Evolutionary conservation across 441 rosid species (phyloP), one percentile per base, ranked within the genome.

Genomic region (Melastoma candidum): DNA sequence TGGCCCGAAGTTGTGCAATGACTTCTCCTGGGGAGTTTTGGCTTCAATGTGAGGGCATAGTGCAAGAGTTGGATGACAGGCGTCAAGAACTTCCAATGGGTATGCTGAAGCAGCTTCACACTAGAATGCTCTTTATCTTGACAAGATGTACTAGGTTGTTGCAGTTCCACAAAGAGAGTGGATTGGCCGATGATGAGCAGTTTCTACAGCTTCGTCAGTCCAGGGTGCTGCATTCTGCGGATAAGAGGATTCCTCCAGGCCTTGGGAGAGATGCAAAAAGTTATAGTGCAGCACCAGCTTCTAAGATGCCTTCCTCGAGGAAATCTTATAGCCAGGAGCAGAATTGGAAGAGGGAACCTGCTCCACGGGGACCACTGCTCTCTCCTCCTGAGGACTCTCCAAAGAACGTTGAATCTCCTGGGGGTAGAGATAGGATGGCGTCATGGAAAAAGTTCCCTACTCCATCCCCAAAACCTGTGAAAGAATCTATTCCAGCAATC

Each of bases 301-400:
- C 64, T 29, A 82, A 82, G 64, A 56, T 77, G 48, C 68, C 79
- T 58, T 76, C 84, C 41, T 65, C 73, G 14, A 80, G 84, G 78
- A 89, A 84, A 73, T 86, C 85, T 57, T 84, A 86, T 64, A 89
- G 99, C 70, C 99, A 89, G 63, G 97, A 89, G 77, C 97, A 86
- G 74, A 74, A 59, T 44, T 87, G 90, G 94, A 79, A 71, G 71
- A 81, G 72, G 59, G 93, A 77, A 27, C 62, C 65, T 47, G 27
- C 68, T 48, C 74, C 59, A 58, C 76, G 70, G 51, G 78, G 59
- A 60, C 66, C 46, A 59, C 68, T 70, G 47, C 70, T 62, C n/a
- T 60, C 76, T 62, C 64, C 74, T 45, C 57, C 65, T 58, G 77
- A 77, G 65, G 77, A 64, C 12, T 56, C 49, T 62, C 49, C 80